Percentiles rank a stretch among this genome's conserved stretches.
Conservation (phyloP, 352 stramenopile species). For the Phytophthora sansomeana region DNA sequence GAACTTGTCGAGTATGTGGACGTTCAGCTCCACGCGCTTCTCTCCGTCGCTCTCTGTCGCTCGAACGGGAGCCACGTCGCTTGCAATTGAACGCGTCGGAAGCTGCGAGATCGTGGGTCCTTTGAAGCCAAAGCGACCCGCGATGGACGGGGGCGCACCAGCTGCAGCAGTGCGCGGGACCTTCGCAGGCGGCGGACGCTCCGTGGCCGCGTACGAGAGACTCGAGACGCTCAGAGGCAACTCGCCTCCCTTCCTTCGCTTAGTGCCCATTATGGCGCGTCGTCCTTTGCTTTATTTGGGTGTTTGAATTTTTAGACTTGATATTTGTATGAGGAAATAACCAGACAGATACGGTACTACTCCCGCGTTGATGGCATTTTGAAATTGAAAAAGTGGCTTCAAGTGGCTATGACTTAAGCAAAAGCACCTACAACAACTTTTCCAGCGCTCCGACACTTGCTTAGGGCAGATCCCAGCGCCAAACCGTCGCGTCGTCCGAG, state of each 20-base stretch:
- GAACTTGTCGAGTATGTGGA: constrained; percentile 51
- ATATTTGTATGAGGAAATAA: constrained; percentile 25
- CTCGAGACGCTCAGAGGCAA: constrained; percentile 17
- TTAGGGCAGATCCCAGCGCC: constrained; percentile 75
- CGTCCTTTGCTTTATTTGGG: constrained; percentile 12
- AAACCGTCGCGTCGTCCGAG: constrained; percentile 79
- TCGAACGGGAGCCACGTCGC: background rate
- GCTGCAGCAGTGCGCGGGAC: constrained; percentile 17
- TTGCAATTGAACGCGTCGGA: constrained; percentile 9
- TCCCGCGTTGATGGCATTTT: constrained; percentile 15
- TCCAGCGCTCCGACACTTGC: too few species aligned
- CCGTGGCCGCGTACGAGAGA: constrained; percentile 26
- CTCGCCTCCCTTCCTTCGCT: constrained; percentile 44
- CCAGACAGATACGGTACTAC: constrained; percentile 14
- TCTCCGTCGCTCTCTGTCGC: background rate
- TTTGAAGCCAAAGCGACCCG: constrained; percentile 50
- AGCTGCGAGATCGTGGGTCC: constrained; percentile 42
- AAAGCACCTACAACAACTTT: too few species aligned
- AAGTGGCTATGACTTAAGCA: too few species aligned
- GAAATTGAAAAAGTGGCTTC: constrained; percentile 7
- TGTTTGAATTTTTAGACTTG: constrained; percentile 37
- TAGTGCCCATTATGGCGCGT: constrained; percentile 39
- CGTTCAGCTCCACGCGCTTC: constrained; percentile 14
- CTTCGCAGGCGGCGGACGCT: constrained; percentile 33
- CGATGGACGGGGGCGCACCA: constrained; percentile 15